Evolutionary conservation across 2,329 filamentous ascomycete species (phyloP).

Genomic region (Dactylellina sp.): DNA sequence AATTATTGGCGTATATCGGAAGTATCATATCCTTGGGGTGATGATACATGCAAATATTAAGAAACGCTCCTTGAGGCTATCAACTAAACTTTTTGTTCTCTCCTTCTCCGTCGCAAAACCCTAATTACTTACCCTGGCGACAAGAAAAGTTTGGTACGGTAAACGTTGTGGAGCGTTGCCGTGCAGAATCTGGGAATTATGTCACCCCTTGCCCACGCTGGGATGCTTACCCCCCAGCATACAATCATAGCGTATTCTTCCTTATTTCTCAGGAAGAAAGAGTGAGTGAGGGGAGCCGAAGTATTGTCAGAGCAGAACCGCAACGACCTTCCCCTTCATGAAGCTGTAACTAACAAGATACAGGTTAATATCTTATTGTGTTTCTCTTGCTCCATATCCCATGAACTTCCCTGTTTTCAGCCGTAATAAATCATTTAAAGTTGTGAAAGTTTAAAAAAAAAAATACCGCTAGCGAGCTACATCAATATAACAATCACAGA

Average conservation of each 20-base stretch:
- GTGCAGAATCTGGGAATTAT: constrained; percentile 55
- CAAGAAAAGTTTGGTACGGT: constrained; percentile 55
- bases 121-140: constrained; percentile 49
- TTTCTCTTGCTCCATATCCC: not conserved
- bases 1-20: constrained; percentile 48
- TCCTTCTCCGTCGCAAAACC: constrained; percentile 38
- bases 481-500: not conserved
- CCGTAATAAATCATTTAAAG: too few species aligned
- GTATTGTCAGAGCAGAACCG: too few species aligned
- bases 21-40: constrained; percentile 53
- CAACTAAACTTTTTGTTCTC: constrained; percentile 8
- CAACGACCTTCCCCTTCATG: constrained; percentile 42
- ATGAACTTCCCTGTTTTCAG: too few species aligned
- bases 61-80: constrained; percentile 51
- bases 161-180: constrained; percentile 56
- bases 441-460: too few species aligned
- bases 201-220: constrained; percentile 26
- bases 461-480: not conserved
- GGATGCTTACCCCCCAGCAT: constrained; percentile 36
- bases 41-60: constrained; percentile 51
- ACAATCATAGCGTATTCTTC: not conserved
- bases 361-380: too few species aligned
- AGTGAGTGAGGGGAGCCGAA: constrained; percentile 37
- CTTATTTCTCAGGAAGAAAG: constrained; percentile 9
- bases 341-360: constrained; percentile 3